Conservation (phyloP, 2,329 filamentous ascomycete species). For the Diplocarpon rosae region DNA sequence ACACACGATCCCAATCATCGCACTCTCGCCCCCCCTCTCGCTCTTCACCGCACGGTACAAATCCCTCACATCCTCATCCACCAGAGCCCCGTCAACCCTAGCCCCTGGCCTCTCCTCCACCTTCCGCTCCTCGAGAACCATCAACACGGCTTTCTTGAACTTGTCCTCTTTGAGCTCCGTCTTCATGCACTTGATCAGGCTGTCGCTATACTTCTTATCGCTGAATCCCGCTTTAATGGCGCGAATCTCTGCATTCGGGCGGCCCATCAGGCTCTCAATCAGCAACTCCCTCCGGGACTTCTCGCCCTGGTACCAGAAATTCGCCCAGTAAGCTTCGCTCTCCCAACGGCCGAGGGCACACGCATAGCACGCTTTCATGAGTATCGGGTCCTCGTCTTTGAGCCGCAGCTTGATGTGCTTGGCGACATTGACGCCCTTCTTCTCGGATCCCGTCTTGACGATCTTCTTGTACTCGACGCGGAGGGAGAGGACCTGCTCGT, state of each 20-base stretch:
- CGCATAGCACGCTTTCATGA: conserved; percentile 87
- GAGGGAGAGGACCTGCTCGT: conserved; percentile 79
- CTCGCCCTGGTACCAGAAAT: conserved; percentile 91
- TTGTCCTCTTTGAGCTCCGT: conserved; percentile 92
- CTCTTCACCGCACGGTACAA: conserved; percentile 57
- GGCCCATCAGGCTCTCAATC: conserved; percentile 86
- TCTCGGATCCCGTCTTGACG: conserved; percentile 64
- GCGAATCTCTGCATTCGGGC: conserved; percentile 75
- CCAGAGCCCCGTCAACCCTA: conserved; percentile 33
- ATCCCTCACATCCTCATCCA: conserved; percentile 62
- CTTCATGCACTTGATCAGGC: conserved; percentile 74
- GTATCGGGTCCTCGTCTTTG: conserved; percentile 61
- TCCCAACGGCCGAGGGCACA: conserved; percentile 86
- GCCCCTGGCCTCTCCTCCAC: conserved; percentile 55
- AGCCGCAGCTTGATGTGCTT: conserved; percentile 72
- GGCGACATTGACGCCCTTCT: conserved; percentile 71
- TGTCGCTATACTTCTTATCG: conserved; percentile 85
- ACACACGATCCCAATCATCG: conserved; percentile 79
- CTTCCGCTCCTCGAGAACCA: conserved; percentile 69
- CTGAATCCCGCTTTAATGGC: conserved; percentile 80
- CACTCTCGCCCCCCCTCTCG: conserved; percentile 73
- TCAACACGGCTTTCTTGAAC: conserved; percentile 78
- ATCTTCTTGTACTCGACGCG: conserved; percentile 84
- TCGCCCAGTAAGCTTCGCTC: conserved; percentile 93
- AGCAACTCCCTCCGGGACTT: conserved; percentile 76